These are phyloP conservation scores for Metarhizium humberi DNA, from an alignment of 2,329 filamentous ascomycete species.

Conservation along the genomic window DNA sequence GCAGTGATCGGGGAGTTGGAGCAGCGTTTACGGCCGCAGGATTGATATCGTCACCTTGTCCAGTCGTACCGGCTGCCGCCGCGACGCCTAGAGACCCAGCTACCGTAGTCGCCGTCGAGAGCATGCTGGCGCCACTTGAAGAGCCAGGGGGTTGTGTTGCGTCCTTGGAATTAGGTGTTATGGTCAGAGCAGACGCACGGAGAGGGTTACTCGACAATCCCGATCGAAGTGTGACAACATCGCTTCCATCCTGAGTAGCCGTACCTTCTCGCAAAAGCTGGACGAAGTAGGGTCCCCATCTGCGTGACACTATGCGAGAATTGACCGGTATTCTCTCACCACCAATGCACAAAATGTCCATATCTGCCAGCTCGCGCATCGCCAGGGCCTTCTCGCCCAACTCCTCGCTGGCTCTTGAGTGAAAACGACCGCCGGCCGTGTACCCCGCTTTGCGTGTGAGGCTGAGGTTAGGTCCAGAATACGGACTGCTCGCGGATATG, in stretches of 20 bases:
- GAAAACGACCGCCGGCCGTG: constrained; percentile 65
- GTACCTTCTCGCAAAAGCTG: constrained; percentile 79
- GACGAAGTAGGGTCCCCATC: constrained; percentile 96
- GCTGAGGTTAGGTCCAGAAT: constrained; percentile 45
- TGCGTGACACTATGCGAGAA: constrained; percentile 73
- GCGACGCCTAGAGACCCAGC: constrained; percentile 21
- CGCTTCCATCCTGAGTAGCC: constrained; percentile 60
- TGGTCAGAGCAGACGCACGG: constrained; percentile 76
- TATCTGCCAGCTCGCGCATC: constrained; percentile 82
- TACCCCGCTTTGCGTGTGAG: constrained; percentile 50
- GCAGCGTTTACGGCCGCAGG: constrained; percentile 38
- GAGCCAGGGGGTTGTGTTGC: constrained; percentile 30
- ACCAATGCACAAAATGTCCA: constrained; percentile 89
- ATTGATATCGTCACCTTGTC: constrained; percentile 32
- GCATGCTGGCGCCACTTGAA: constrained; percentile 33
- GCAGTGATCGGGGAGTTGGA: constrained; percentile 46
- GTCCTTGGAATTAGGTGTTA: constrained; percentile 58
- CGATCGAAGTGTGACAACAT: constrained; percentile 66
- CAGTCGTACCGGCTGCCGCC: constrained; percentile 19
- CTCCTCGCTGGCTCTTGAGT: constrained; percentile 73
- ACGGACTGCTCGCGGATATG: constrained; percentile 69
- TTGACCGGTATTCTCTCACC: constrained; percentile 91
- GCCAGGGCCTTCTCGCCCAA: constrained; percentile 72
- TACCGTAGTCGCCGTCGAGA: constrained; percentile 22
- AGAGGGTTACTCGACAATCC: constrained; percentile 46